Percentiles rank a stretch among this genome's conserved stretches.
These are phyloP conservation scores for Blastobotrys parvus DNA, from an alignment of 805 yeast species.

Conservation along the genomic window DNA sequence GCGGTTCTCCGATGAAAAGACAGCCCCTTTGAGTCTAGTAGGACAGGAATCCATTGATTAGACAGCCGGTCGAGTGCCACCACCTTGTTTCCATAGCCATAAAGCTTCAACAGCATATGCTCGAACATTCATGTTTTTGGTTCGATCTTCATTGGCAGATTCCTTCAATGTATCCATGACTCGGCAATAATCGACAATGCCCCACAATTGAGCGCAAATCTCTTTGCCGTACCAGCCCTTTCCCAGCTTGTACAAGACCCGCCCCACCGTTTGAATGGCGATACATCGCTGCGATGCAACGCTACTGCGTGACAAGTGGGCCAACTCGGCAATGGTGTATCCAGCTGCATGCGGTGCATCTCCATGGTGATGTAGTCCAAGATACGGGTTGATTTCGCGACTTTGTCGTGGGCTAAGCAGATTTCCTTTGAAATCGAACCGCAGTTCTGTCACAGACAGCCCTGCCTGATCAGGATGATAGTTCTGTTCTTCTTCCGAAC, in stretches of 20 bases:
- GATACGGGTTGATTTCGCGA: conserved; percentile 39
- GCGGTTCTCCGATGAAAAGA: too few species aligned
- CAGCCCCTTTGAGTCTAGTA: too few species aligned
- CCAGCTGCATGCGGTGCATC: conserved; percentile 88
- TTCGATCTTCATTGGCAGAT: conserved; percentile 51
- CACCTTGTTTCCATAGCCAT: conserved; percentile 46
- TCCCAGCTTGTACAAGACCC: conserved; percentile 76
- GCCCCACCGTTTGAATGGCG: conserved; percentile 79
- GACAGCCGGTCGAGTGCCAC: not conserved
- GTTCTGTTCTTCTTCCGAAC: conserved; percentile 24
- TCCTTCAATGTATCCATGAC: conserved; percentile 59
- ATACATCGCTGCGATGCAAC: conserved; percentile 80
- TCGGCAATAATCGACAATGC: conserved; percentile 50
- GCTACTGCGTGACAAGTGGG: conserved; percentile 68
- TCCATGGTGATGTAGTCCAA: conserved; percentile 88
- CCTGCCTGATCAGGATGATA: conserved; percentile 36
- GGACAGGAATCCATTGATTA: not conserved
- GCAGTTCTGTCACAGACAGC: conserved; percentile 44
- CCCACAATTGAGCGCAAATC: conserved; percentile 61
- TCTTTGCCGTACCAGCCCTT: conserved; percentile 32
- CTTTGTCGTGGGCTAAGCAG: conserved; percentile 53
- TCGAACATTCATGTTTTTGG: conserved; percentile 62
- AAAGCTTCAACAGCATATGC: conserved; percentile 83
- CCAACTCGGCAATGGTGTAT: conserved; percentile 76
- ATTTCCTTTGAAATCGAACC: conserved; percentile 86